These are phyloP conservation scores for Rutstroemia sydowiana DNA, from an alignment of 2,329 filamentous ascomycete species.

Conservation along the genomic window DNA sequence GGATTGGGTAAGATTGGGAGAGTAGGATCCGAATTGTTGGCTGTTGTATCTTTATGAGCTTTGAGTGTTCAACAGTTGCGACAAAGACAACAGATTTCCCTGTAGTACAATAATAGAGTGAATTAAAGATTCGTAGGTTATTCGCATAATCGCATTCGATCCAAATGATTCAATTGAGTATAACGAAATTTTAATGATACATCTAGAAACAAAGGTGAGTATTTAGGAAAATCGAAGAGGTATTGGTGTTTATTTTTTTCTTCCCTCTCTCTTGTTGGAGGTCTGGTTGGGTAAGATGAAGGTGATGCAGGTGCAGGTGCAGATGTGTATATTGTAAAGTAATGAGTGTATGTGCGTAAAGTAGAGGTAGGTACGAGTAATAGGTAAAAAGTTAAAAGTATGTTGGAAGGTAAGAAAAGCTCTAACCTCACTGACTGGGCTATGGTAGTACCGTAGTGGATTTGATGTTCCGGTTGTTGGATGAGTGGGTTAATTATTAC, in stretches of 20 bases:
- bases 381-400: too few relatives aligned
- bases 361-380: background rate
- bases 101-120: background rate
- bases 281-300: background rate
- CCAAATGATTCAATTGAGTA: background rate
- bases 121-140: background rate
- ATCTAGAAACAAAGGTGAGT: too few relatives aligned
- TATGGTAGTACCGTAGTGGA: too few relatives aligned
- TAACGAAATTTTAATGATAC: too few relatives aligned
- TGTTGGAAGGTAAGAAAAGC: too few relatives aligned
- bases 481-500: too few relatives aligned
- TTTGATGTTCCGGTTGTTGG: too few relatives aligned
- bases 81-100: slow-evolving; percentile 2
- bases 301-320: background rate
- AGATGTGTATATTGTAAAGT: background rate
- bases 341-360: background rate
- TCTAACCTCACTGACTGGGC: too few relatives aligned
- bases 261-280: background rate
- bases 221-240: too few relatives aligned
- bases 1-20: background rate
- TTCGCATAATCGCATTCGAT: background rate
- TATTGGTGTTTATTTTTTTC: too few relatives aligned
- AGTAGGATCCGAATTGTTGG: background rate
- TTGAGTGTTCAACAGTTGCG: slow-evolving; percentile 1
- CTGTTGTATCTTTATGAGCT: background rate